Conservation (phyloP, 2,329 filamentous ascomycete species). For the Blastomyces silverae region DNA sequence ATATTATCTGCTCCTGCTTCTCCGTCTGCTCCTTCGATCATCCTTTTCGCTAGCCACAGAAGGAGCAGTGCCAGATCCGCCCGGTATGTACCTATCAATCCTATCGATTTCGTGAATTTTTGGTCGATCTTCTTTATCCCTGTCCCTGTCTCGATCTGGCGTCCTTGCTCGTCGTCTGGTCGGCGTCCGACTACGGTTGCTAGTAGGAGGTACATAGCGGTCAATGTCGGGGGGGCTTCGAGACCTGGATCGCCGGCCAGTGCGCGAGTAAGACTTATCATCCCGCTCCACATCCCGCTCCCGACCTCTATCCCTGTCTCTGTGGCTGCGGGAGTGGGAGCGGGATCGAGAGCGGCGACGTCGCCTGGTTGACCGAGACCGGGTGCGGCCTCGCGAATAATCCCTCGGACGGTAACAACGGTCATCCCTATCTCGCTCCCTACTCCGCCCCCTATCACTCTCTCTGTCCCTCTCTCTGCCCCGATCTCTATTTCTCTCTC, state of each 20-base stretch:
- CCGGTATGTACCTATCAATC: conserved; percentile 44
- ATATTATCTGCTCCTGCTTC: conserved; percentile 26
- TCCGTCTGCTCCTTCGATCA: conserved; percentile 21
- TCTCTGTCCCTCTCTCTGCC: conserved; percentile 19
- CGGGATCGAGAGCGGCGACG: conserved; percentile 21
- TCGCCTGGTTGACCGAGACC: conserved; percentile 18
- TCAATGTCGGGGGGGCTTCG: conserved; percentile 37
- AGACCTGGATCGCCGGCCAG: conserved; percentile 30
- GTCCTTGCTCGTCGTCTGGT: conserved; percentile 10
- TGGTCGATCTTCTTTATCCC: conserved; percentile 27
- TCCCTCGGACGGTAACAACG: conserved; percentile 24
- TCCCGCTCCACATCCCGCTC: conserved; percentile 19
- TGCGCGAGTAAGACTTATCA: conserved; percentile 21
- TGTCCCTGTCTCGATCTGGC: conserved; percentile 12
- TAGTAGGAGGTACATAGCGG: conserved; percentile 36
- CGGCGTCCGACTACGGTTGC: conserved; percentile 35
- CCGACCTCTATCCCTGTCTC: conserved; percentile 17
- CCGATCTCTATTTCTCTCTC: conserved; percentile 26
- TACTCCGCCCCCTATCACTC: conserved; percentile 19
- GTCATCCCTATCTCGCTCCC: conserved; percentile 19
- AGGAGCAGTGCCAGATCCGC: conserved; percentile 24
- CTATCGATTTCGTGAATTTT: conserved; percentile 40
- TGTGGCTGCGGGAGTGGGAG: conserved; percentile 23
- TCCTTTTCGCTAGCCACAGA: conserved; percentile 21
- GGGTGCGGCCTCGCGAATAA: conserved; percentile 21